Base-by-base conservation (phyloP, 1,139 yeast genomes). In the Suhomyces wounanorum region DNA sequence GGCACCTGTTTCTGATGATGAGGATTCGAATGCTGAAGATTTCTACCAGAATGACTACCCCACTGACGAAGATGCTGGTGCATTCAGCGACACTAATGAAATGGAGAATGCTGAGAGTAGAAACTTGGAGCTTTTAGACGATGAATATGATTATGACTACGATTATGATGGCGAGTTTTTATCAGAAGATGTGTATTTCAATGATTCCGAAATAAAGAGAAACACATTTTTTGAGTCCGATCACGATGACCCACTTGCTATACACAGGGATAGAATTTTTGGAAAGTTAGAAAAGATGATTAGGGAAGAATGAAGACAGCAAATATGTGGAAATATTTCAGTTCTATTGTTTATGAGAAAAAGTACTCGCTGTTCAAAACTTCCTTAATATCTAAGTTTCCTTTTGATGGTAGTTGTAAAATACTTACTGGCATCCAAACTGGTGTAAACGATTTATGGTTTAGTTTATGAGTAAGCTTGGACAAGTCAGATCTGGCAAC, bases 31-130 rank as follows among this genome's bases (percentile, higher is more conserved):
- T 55, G 97, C 96, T 13, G 98, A 94, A 68, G 91, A 89, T 54
- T 92, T 85, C 61, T 94, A 94, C 65, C 84, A 85, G 61, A 94
- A 94, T 67, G 98, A 94, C 63, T 94, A 94, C 62, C 99, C 99
- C 0, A 96, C 90, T 49, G 96, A 90, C 62, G 97, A 89, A 59
- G 94, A 87, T 61, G 89, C 82, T 4, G 77, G 71, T 2, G 69
- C 64, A 0, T 60, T 52, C 38, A 66, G 66, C 47, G 73, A 65
- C 17, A 56, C 63, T 26, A 67, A 54, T 26, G 52, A 45, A 23
- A 48, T 36, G 8, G 54, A 43, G 3, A 69, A 77, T 43, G 77
- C 68, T 45, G 75, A 71, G 38, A 77, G 69, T 37, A 78, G 70
- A 51, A 77, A 67, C 40, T 23, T 33, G 8, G 47, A 13, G 8